phyloP scores from a whole-genome alignment of 208 protist species.

The Crithidia fasciculata region DNA sequence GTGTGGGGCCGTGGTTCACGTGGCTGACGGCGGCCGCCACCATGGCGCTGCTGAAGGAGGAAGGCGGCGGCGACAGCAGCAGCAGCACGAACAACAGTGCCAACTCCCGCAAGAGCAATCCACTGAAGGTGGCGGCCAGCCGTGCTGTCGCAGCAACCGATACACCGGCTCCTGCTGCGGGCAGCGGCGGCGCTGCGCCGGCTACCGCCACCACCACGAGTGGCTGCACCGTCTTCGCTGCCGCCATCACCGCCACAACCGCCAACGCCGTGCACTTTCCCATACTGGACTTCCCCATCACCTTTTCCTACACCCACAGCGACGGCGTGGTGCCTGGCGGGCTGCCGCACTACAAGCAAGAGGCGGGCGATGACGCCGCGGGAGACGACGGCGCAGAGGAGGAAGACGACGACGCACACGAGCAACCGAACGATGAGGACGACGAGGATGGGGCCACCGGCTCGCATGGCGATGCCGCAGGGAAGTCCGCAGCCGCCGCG shows the following conservation, averaged over 20 bases:
- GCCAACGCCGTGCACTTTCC: slow-evolving; percentile 49
- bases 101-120: slow-evolving; percentile 6
- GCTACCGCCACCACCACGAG: slow-evolving; percentile 34
- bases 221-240: slow-evolving; percentile 48
- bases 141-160: slow-evolving; percentile 17
- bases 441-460: slow-evolving; percentile 34
- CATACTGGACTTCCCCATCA: slow-evolving; percentile 43
- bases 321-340: not conserved
- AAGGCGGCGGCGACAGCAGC: slow-evolving; percentile 13
- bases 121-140: slow-evolving; percentile 23
- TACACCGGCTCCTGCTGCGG: not conserved
- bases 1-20: slow-evolving; percentile 74
- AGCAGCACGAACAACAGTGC: not conserved
- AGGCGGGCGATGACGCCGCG: slow-evolving; percentile 12
- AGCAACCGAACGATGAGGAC: slow-evolving; percentile 23
- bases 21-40: slow-evolving; percentile 50
- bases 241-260: slow-evolving; percentile 49
- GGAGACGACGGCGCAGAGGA: slow-evolving; percentile 2
- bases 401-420: slow-evolving; percentile 10
- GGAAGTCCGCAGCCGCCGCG: slow-evolving; percentile 11
- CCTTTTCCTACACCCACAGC: slow-evolving; percentile 16
- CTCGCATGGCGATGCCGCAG: slow-evolving; percentile 18
- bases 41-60: slow-evolving; percentile 18
- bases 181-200: not conserved
- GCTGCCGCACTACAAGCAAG: slow-evolving; percentile 30